Conservation (phyloP, 2,329 filamentous ascomycete species). For the Verticillium klebahnii region DNA sequence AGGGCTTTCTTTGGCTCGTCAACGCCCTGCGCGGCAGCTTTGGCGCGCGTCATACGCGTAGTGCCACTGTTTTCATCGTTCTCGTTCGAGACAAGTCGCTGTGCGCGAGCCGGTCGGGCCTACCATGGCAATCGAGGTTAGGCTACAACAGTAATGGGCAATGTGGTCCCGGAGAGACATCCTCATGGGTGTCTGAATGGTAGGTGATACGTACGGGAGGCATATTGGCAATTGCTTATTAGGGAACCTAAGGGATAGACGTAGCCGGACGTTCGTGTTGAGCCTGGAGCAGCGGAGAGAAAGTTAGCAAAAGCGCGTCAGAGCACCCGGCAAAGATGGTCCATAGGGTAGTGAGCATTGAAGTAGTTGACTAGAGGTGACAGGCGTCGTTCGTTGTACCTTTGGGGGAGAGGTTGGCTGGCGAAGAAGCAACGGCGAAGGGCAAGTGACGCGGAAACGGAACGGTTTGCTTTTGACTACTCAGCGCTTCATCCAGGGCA, state of each 20-base stretch:
- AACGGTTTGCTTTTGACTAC: neutral
- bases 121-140: constrained; percentile 22
- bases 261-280: constrained; percentile 2
- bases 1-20: constrained; percentile 61
- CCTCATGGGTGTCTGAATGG: constrained; percentile 2
- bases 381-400: neutral
- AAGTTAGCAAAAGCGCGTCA: constrained; percentile 9
- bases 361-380: neutral
- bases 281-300: neutral
- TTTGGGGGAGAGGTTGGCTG: neutral
- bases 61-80: constrained; percentile 85
- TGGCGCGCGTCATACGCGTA: constrained; percentile 87
- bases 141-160: neutral
- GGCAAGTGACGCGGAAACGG: neutral
- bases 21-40: constrained; percentile 70
- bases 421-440: neutral
- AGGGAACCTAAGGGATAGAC: neutral
- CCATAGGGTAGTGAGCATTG: neutral
- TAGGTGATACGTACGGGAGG: constrained; percentile 29
- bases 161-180: neutral
- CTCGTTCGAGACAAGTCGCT: constrained; percentile 79
- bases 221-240: constrained; percentile 19
- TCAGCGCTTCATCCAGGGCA: neutral
- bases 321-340: neutral
- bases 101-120: constrained; percentile 63